Conservation (phyloP, 23 red algal species). For the Porphyridium purpureum region DNA sequence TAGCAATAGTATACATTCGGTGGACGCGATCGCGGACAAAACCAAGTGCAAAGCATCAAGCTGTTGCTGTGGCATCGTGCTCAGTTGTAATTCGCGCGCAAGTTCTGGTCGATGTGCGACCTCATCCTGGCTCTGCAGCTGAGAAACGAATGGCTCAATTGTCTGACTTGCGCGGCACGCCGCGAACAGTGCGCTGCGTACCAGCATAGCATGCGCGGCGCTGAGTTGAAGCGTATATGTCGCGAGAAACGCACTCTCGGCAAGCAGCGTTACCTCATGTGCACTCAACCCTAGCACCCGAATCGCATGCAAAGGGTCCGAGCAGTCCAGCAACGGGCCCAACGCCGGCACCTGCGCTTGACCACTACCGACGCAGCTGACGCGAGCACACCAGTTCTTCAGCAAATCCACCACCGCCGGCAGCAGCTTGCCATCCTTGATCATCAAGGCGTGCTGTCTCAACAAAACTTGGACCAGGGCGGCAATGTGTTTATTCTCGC, state of each 20-base stretch:
- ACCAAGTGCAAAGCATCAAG: constrained; percentile 5
- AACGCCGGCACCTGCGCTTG: too few species aligned
- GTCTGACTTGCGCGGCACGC: neutral
- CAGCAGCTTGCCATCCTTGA: too few species aligned
- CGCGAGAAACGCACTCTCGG: constrained; percentile 40
- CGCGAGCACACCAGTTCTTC: too few species aligned
- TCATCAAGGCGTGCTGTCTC: too few species aligned
- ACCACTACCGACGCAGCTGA: too few species aligned
- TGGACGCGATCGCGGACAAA: constrained; percentile 16
- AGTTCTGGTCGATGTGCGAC: neutral
- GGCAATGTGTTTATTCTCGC: too few species aligned
- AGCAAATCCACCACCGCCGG: too few species aligned
- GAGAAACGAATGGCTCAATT: too few species aligned
- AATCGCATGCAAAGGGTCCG: too few species aligned
- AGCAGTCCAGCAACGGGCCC: too few species aligned
- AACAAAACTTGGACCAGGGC: too few species aligned
- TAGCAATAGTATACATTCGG: constrained; percentile 29
- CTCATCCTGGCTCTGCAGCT: neutral
- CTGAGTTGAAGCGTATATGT: constrained; percentile 53
- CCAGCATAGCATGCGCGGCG: constrained; percentile 18
- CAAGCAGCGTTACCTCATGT: constrained; percentile 41
- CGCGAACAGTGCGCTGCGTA: constrained; percentile 20
- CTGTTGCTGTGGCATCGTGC: neutral
- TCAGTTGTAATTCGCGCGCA: neutral
- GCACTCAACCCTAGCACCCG: too few species aligned